Evolutionary conservation across 768 basidiomycete species (phyloP).

Genomic region (Agaricus subrufescens): DNA sequence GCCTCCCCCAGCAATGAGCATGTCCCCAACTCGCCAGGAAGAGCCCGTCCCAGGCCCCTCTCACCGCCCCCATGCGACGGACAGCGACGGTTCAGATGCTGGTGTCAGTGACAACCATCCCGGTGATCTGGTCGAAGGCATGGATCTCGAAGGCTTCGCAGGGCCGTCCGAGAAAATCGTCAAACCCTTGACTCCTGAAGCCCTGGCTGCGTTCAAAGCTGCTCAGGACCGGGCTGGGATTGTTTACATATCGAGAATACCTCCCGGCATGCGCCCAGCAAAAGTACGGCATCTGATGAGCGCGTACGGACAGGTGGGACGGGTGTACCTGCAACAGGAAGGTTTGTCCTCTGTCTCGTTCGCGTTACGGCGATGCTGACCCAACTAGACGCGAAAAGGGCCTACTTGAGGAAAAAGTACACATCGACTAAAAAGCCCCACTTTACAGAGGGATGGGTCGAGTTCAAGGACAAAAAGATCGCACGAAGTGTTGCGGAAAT

Average conservation of each 20-base stretch:
- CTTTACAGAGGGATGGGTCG: slow-evolving; percentile 97
- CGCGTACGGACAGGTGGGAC: slow-evolving; percentile 82
- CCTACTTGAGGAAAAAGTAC: slow-evolving; percentile 76
- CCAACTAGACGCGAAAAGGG: slow-evolving; percentile 72
- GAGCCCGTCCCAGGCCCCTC: background rate
- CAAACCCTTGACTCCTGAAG: slow-evolving; percentile 72
- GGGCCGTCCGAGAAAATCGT: slow-evolving; percentile 49
- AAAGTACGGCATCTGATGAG: slow-evolving; percentile 95
- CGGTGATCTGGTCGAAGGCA: slow-evolving; percentile 36
- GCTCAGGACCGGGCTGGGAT: slow-evolving; percentile 78
- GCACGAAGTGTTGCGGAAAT: slow-evolving; percentile 89
- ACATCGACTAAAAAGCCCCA: slow-evolving; percentile 82
- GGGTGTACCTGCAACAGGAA: slow-evolving; percentile 92
- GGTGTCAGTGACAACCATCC: background rate
- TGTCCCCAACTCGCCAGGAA: background rate
- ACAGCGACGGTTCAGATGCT: background rate
- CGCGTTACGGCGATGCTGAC: background rate
- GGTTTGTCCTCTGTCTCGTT: slow-evolving; percentile 39
- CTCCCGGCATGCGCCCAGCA: slow-evolving; percentile 95
- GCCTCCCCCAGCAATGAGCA: background rate
- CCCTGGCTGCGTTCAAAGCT: slow-evolving; percentile 68
- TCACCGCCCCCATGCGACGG: background rate
- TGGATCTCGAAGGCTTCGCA: slow-evolving; percentile 56
- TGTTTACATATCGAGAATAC: slow-evolving; percentile 92
- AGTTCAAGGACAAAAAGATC: slow-evolving; percentile 91